Base-by-base conservation (phyloP, 2,329 filamentous ascomycete species). In the Scedosporium apiospermum region DNA sequence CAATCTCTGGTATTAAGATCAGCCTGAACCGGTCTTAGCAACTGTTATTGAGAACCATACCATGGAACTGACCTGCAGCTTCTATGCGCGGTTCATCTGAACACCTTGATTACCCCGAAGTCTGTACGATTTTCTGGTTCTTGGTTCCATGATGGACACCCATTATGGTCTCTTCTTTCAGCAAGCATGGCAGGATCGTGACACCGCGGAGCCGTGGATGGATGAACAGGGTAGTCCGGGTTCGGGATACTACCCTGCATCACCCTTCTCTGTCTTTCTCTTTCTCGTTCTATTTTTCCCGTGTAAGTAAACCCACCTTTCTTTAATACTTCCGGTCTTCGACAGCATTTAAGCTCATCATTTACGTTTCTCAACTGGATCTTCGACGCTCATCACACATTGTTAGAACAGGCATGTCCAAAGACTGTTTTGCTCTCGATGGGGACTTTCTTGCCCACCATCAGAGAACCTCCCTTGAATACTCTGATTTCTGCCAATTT, bases 81-180 rank as follows among this genome's bases (percentile, higher is more conserved):
- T 55, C 51, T 23, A 55, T 55, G 51, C 51, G 51, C 51, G 23
- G 51, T 55, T 55, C 51, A 55, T 55, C 51, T 55, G 51, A 55
- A 55, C 51, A 55, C 51, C 51, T 23, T 27, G 51, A 55, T 23
- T 55, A 23, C 12, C 51, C 23, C 18, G 5, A 23, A 9, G 21
- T 55, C 51, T 27, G 51, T 55, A 55, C 51, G 51, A 55, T 55
- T 55, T 49, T 55, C 51, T 55, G 51, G 51, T 55, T 55, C 51
- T 23, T 23, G 51, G 51, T 18, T 16, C 23, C 18, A 27, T 27
- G 12, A 27, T 38, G 34, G 34, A 38, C 34, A 38, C 6, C 34
- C 10, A 38, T 38, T 9, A 38, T 3, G 4, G 34, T 38, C 16
- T 49, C 44, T 14, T 21, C 23, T 49, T 21, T 49, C 27, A 21